These are phyloP conservation scores for Aegilops tauschii DNA, from an alignment of 176 grass and related monocot species.

Conservation along the genomic window DNA sequence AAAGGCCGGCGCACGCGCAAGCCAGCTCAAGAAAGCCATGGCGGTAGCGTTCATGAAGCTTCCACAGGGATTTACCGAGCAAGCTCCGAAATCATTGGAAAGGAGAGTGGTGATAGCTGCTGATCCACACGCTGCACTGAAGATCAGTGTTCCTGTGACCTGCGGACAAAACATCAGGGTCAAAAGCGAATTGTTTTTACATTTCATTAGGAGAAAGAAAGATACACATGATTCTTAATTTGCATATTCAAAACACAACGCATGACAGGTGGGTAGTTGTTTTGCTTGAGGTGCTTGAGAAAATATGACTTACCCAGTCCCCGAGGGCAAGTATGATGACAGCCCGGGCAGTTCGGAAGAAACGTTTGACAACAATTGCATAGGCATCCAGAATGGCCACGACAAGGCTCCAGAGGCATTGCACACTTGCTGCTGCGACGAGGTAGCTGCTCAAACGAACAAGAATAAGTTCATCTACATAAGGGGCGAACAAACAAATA, in stretches of 20 bases:
- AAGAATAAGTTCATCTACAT: slow-evolving; percentile 9
- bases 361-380: slow-evolving; percentile 73
- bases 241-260: too few relatives aligned
- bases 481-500: too few relatives aligned
- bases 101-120: not conserved
- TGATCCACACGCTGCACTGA: slow-evolving; percentile 50
- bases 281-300: not conserved
- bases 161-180: slow-evolving; percentile 7
- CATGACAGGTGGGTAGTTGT: not conserved
- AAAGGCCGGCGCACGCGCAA: too few relatives aligned
- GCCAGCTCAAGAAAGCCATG: not conserved
- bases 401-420: slow-evolving; percentile 47
- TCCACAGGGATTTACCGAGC: not conserved
- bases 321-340: slow-evolving; percentile 74
- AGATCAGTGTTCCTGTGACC: slow-evolving; percentile 75
- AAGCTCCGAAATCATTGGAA: not conserved
- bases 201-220: too few relatives aligned
- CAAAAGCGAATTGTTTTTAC: not conserved
- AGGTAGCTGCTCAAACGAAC: slow-evolving; percentile 57
- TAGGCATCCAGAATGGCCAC: slow-evolving; percentile 72
- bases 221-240: not conserved
- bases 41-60: not conserved
- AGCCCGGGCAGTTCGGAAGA: slow-evolving; percentile 42
- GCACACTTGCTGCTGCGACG: slow-evolving; percentile 43
- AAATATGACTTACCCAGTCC: slow-evolving; percentile 56